Evolutionary conservation across 176 grass and related monocot species (phyloP), one percentile per base, ranked within the genome.

Genomic region (Bothriochloa decipiens): DNA sequence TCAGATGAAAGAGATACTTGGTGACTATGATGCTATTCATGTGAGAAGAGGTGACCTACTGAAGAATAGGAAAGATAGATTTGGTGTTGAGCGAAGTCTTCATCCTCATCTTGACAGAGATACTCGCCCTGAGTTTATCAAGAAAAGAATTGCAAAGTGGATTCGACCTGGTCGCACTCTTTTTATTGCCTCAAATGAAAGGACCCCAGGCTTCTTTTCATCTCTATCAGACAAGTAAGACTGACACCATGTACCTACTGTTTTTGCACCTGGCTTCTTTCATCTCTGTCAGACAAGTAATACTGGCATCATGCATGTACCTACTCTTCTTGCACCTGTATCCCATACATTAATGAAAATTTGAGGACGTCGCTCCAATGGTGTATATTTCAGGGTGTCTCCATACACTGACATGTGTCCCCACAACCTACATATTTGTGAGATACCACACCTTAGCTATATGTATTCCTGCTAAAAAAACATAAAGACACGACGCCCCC

Each of bases 41-140:
- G 96, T 98, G 78, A 89, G 96, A 37, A 87, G 93, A 80, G 96
- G 96, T 82, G 96, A 98, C 83, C 85, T 86, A 62, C 49, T 98
- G 42, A 98, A 98, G 78, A 98, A 87, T 61, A 93, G 93, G 82
- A 98, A 91, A 81, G 93, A 98, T 76, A 86, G 87, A 86, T 93
- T 91, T 87, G 93, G 93, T 70, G 93, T 95, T 3, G 89, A 88
- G 87, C 73, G 92, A 73, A 95, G 96, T 58, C 93, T 88, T 62
- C 93, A 93, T 90, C 96, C 96, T 60, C 96, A 98, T 93, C 89
- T 98, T 45, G 89, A 98, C 72, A 92, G 96, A 91, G 96, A 98
- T 81, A 98, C 96, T n/a, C 89, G 70, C 5, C 93, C 93, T 74
- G 89, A 95, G 84, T 93, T 92, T 43, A 98, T 98, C 82, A 85